Evolutionary conservation across 2,329 filamentous ascomycete genomes (phyloP).

Genomic region (Diaporthe sp.): DNA sequence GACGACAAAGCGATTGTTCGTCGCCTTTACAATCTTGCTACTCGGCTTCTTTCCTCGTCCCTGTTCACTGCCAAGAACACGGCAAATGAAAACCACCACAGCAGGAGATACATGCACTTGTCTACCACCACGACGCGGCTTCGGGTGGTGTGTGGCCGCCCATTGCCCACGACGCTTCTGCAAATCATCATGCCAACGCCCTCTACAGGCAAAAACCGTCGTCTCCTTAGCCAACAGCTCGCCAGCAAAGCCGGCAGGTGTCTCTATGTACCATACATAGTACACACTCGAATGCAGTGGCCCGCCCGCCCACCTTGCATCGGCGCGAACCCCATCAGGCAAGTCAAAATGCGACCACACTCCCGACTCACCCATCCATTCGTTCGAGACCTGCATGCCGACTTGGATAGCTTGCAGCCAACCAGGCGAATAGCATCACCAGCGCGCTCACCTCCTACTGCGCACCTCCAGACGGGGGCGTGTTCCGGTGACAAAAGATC

Average conservation of each 20-base stretch:
- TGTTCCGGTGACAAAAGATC: constrained; percentile 21
- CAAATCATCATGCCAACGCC: constrained; percentile 2
- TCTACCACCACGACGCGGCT: neutral
- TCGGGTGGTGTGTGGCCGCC: neutral
- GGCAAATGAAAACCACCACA: constrained; percentile 1
- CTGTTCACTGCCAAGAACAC: neutral
- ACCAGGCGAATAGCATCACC: constrained; percentile 14
- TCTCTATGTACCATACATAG: neutral
- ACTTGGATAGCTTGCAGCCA: constrained; percentile 23
- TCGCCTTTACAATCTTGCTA: neutral
- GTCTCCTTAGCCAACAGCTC: neutral
- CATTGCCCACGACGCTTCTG: neutral
- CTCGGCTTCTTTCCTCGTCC: neutral
- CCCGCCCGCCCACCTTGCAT: constrained; percentile 17
- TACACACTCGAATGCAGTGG: constrained; percentile 3
- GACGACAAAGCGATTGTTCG: constrained; percentile 19
- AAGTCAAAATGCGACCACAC: constrained; percentile 19
- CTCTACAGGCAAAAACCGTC: neutral
- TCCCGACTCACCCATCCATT: neutral
- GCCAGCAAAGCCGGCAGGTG: neutral
- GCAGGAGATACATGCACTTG: neutral
- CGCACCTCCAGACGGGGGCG: constrained; percentile 7
- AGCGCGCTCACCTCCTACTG: neutral
- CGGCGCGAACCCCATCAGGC: constrained; percentile 23
- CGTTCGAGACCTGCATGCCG: constrained; percentile 31